Conservation (phyloP, 148 eudicot genomes). For the Chenopodium album region DNA sequence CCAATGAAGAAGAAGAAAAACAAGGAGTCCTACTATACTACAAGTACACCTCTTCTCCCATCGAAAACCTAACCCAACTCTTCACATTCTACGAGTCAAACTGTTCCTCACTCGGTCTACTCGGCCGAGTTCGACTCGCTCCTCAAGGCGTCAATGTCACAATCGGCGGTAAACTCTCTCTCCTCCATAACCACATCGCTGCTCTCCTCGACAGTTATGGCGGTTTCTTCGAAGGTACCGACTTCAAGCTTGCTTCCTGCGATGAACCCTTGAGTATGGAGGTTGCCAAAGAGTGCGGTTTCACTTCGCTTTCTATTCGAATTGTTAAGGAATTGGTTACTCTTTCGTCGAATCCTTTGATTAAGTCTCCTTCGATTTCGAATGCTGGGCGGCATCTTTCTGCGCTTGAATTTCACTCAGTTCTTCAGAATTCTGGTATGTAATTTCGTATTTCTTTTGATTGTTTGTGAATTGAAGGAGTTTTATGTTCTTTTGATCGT, state of each 20-base stretch:
- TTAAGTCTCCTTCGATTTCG: conserved; percentile 60
- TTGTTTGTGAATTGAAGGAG: neutral
- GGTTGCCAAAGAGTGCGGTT: conserved; percentile 90
- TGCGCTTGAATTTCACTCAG: conserved; percentile 85
- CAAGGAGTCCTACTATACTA: conserved; percentile 80
- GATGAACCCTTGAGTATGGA: conserved; percentile 52
- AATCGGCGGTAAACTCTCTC: conserved; percentile 68
- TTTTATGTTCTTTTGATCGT: neutral
- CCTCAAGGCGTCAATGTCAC: conserved; percentile 90
- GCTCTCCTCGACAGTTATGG: conserved; percentile 41
- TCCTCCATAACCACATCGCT: conserved; percentile 64
- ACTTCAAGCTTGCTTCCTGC: conserved; percentile 90
- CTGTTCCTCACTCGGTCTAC: conserved; percentile 75
- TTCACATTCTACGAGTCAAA: conserved; percentile 61
- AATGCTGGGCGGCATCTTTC: conserved; percentile 83
- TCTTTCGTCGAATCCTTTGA: conserved; percentile 58
- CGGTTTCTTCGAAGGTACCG: conserved; percentile 66
- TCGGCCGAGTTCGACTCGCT: conserved; percentile 92
- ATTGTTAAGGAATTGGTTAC: conserved; percentile 94
- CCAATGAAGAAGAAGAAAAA: neutral
- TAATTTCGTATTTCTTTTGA: neutral
- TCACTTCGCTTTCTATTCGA: conserved; percentile 78
- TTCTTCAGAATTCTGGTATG: conserved; percentile 68
- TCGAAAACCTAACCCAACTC: conserved; percentile 53
- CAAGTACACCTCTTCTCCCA: conserved; percentile 54